Evolutionary conservation across 495 filamentous ascomycete species (phyloP).

Genomic region (Annulohypoxylon moriforme): DNA sequence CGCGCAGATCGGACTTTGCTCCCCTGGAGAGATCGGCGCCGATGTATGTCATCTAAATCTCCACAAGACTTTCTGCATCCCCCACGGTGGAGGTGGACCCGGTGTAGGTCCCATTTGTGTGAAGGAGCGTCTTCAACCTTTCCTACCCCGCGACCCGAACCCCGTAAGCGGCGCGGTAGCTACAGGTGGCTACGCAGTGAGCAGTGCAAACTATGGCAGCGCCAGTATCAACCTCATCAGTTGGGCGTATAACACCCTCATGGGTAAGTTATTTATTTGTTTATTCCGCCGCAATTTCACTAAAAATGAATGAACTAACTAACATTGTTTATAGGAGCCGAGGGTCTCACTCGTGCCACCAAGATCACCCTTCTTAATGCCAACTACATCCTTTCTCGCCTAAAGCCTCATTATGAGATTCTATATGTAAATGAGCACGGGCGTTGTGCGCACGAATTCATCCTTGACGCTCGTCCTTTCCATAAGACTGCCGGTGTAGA

Average conservation of each 20-base stretch:
- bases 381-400: slow-evolving; percentile 94
- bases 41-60: slow-evolving; percentile 98
- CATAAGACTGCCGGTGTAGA: slow-evolving; percentile 87
- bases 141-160: slow-evolving; percentile 76
- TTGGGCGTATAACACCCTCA: slow-evolving; percentile 98
- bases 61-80: slow-evolving; percentile 99
- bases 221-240: slow-evolving; percentile 96
- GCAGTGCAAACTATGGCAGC: slow-evolving; percentile 89
- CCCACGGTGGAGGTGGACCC: slow-evolving; percentile 94
- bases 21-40: slow-evolving; percentile 94
- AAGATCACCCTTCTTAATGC: slow-evolving; percentile 95
- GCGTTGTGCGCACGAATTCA: slow-evolving; percentile 98
- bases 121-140: slow-evolving; percentile 79
- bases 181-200: slow-evolving; percentile 66
- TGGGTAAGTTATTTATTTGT: slow-evolving; percentile 67
- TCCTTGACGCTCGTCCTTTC: slow-evolving; percentile 89
- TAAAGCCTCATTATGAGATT: slow-evolving; percentile 90
- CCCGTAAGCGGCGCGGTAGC: slow-evolving; percentile 41
- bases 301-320: slow-evolving; percentile 11
- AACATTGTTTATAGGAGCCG: slow-evolving; percentile 63
- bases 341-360: slow-evolving; percentile 92
- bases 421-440: slow-evolving; percentile 90
- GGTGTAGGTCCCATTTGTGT: slow-evolving; percentile 97
- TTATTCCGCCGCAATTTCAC: no score
- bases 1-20: slow-evolving; percentile 96